Percentiles rank a stretch among this genome's conserved stretches.
Evolutionary conservation across 176 grass and related monocot genomes (phyloP).

Genomic region (Eremochloa ophiuroides): DNA sequence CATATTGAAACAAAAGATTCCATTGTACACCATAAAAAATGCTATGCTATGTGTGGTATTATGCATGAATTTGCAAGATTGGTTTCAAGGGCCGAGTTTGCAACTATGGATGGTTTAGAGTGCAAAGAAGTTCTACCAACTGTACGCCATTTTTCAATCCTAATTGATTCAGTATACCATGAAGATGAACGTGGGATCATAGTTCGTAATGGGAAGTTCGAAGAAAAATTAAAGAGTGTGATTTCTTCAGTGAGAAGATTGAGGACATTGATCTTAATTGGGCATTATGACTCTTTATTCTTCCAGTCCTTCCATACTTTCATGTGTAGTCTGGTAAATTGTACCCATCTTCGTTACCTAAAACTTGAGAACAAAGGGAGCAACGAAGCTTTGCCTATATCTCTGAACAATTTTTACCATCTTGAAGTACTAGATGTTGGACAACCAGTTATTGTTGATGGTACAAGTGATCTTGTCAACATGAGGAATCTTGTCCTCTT

Average conservation of each 20-base stretch:
- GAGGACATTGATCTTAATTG: too few species aligned
- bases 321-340: not conserved
- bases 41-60: not conserved
- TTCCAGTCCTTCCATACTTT: not conserved
- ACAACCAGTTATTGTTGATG: not conserved
- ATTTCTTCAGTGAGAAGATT: not conserved
- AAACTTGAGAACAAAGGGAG: not conserved
- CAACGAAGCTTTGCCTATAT: not conserved
- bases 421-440: not conserved
- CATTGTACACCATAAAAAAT: not conserved
- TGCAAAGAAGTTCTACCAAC: not conserved
- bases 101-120: not conserved
- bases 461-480: constrained; percentile 24
- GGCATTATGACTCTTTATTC: not conserved
- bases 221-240: not conserved
- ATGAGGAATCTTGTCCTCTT: constrained; percentile 16
- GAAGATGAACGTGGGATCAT: not conserved
- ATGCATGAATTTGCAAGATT: too few species aligned
- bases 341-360: constrained; percentile 27
- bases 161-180: not conserved
- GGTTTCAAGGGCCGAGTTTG: not conserved
- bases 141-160: constrained; percentile 10
- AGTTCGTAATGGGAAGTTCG: not conserved
- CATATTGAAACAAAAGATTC: not conserved
- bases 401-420: too few species aligned